Percentiles rank a stretch among this genome's conserved stretches.
phyloP scores from a whole-genome alignment of 2,329 filamentous ascomycete species.

The Xylariaceae sp. region DNA sequence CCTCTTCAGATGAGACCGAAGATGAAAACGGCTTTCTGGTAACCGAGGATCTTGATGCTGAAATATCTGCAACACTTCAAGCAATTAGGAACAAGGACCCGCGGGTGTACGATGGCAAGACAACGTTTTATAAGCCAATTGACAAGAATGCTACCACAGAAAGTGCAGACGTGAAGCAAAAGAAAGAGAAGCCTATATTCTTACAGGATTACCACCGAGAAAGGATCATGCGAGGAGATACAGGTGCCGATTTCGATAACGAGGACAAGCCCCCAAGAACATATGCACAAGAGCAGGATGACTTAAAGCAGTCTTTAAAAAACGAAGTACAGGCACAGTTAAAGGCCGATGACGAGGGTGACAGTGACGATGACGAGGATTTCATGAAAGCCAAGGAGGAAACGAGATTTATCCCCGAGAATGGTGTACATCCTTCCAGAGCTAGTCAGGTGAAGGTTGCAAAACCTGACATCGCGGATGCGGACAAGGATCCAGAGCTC shows the following conservation, averaged over 20 bases:
- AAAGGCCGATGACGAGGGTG: slow-evolving; percentile 54
- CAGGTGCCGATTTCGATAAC: slow-evolving; percentile 61
- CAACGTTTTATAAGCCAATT: slow-evolving; percentile 74
- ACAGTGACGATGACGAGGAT: slow-evolving; percentile 61
- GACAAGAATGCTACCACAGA: slow-evolving; percentile 48
- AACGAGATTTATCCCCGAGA: slow-evolving; percentile 31
- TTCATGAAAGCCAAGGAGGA: slow-evolving; percentile 73
- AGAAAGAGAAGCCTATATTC: slow-evolving; percentile 82
- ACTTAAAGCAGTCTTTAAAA: slow-evolving; percentile 75
- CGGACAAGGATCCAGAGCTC: slow-evolving; percentile 86
- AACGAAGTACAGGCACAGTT: slow-evolving; percentile 73
- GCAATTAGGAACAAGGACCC: slow-evolving; percentile 92
- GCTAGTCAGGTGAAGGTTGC: slow-evolving; percentile 50
- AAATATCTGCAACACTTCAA: slow-evolving; percentile 83
- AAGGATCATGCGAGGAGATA: slow-evolving; percentile 76
- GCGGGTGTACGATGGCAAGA: slow-evolving; percentile 79
- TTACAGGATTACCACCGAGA: slow-evolving; percentile 90
- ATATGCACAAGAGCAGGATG: slow-evolving; percentile 86
- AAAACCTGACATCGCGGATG: slow-evolving; percentile 69
- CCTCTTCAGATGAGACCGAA: slow-evolving; percentile 76
- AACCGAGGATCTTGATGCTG: slow-evolving; percentile 80
- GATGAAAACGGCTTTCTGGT: slow-evolving; percentile 89
- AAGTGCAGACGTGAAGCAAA: slow-evolving; percentile 44
- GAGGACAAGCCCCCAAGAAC: slow-evolving; percentile 61
- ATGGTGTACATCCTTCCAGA: slow-evolving; percentile 61